phyloP scores from a whole-genome alignment of 1,284 basidiomycete species.

The Golubevia sp. region DNA sequence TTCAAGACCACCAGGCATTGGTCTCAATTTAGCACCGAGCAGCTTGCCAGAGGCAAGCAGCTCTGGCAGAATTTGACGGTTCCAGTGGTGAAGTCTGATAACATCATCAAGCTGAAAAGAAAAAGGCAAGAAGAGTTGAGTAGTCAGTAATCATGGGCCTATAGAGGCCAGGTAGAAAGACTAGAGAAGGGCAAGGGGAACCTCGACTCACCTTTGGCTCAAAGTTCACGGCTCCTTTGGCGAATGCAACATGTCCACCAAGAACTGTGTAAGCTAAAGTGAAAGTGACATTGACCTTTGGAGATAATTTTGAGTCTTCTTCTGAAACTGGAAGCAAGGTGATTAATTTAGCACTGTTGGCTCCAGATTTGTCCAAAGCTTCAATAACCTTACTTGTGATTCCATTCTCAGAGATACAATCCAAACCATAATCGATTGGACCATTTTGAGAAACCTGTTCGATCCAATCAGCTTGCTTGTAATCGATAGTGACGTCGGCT shows the following conservation, averaged over 20 bases:
- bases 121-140: too few relatives aligned
- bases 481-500: constrained; percentile 8
- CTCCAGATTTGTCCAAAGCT: neutral
- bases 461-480: constrained; percentile 5
- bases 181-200: too few relatives aligned
- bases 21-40: neutral
- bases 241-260: constrained; percentile 5
- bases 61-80: neutral
- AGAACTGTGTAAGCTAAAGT: constrained; percentile 5
- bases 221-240: neutral
- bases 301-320: neutral
- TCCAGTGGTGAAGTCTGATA: neutral
- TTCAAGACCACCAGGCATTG: neutral
- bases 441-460: constrained; percentile 4
- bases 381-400: constrained; percentile 3
- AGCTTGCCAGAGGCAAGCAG: neutral
- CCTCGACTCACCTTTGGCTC: too few relatives aligned
- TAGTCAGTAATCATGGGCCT: too few relatives aligned
- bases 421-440: constrained; percentile 8
- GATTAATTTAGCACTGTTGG: constrained; percentile 4
- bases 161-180: too few relatives aligned
- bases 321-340: constrained; percentile 1
- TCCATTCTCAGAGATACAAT: constrained; percentile 9
- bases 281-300: constrained; percentile 1
- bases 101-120: neutral